These are phyloP conservation scores for Komagataella mondaviorum DNA, from an alignment of 805 yeast species.

Conservation along the genomic window DNA sequence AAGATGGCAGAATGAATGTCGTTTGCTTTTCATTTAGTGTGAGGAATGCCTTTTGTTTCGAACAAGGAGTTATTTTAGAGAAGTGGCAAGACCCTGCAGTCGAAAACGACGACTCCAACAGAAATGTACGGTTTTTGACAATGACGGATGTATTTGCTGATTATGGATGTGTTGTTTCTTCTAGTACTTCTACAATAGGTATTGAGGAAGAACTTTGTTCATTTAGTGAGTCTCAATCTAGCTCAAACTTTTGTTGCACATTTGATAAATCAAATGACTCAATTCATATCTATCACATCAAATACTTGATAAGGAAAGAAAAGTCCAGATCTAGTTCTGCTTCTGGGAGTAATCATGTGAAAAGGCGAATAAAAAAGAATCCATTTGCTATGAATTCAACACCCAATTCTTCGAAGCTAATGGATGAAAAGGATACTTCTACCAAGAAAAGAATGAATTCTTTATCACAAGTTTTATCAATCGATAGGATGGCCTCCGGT, in stretches of 20 bases:
- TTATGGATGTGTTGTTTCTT: conserved; percentile 56
- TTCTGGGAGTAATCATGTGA: background rate
- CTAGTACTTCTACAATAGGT: conserved; percentile 54
- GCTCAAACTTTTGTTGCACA: conserved; percentile 38
- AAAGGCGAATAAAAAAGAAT: background rate
- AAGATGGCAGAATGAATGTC: conserved; percentile 43
- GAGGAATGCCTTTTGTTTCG: conserved; percentile 46
- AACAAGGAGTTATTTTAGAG: conserved; percentile 56
- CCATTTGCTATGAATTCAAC: conserved; percentile 12
- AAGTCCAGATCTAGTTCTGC: background rate
- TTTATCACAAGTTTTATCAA: conserved; percentile 24
- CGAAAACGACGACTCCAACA: background rate
- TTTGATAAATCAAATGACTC: conserved; percentile 29
- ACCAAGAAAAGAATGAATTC: conserved; percentile 17
- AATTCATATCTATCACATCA: conserved; percentile 41
- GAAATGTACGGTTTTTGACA: conserved; percentile 36
- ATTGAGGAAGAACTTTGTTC: conserved; percentile 39
- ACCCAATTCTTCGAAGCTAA: conserved; percentile 26
- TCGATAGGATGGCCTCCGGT: conserved; percentile 32
- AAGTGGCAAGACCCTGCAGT: conserved; percentile 15
- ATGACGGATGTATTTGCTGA: conserved; percentile 66
- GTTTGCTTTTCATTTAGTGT: conserved; percentile 62
- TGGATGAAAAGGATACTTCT: conserved; percentile 15
- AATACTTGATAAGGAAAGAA: conserved; percentile 20
- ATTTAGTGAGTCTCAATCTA: conserved; percentile 31